Evolutionary conservation across 768 basidiomycete genomes (phyloP).

Genomic region (Tricholoma sp.): DNA sequence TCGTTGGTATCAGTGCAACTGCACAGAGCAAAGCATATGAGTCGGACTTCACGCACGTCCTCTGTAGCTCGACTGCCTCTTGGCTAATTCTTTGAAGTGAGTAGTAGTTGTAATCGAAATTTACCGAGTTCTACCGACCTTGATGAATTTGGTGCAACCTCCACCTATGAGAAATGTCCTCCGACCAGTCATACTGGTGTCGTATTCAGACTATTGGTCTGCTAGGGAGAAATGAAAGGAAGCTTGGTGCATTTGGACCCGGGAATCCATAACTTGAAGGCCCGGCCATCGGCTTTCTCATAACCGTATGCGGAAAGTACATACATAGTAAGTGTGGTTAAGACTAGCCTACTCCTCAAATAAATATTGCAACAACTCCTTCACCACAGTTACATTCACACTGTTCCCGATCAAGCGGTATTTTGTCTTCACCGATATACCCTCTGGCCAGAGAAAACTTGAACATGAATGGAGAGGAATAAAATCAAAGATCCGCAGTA

Average conservation of each 20-base stretch:
- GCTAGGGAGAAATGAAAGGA: too few species aligned
- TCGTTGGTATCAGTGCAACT: neutral
- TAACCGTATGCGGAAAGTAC: too few species aligned
- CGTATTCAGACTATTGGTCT: too few species aligned
- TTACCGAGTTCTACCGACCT: conserved; percentile 37
- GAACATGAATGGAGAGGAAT: conserved; percentile 20
- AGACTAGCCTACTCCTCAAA: too few species aligned
- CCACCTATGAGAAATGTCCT: conserved; percentile 65
- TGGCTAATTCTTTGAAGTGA: conserved; percentile 38
- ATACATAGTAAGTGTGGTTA: too few species aligned
- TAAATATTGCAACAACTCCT: conserved; percentile 55
- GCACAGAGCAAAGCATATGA: neutral
- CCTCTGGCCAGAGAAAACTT: conserved; percentile 57
- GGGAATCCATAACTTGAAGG: too few species aligned
- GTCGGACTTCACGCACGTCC: conserved; percentile 43
- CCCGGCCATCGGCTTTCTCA: too few species aligned
- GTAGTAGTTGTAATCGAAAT: neutral
- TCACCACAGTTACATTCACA: conserved; percentile 72
- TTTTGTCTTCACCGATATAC: conserved; percentile 59
- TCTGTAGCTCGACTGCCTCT: conserved; percentile 62
- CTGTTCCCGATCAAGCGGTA: conserved; percentile 81
- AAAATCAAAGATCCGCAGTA: conserved; percentile 66
- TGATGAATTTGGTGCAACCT: conserved; percentile 75
- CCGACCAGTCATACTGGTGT: conserved; percentile 36
- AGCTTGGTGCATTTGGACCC: too few species aligned